These are phyloP conservation scores for Ascocoryne sarcoides DNA, from an alignment of 2,329 filamentous ascomycete genomes.

Conservation along the genomic window DNA sequence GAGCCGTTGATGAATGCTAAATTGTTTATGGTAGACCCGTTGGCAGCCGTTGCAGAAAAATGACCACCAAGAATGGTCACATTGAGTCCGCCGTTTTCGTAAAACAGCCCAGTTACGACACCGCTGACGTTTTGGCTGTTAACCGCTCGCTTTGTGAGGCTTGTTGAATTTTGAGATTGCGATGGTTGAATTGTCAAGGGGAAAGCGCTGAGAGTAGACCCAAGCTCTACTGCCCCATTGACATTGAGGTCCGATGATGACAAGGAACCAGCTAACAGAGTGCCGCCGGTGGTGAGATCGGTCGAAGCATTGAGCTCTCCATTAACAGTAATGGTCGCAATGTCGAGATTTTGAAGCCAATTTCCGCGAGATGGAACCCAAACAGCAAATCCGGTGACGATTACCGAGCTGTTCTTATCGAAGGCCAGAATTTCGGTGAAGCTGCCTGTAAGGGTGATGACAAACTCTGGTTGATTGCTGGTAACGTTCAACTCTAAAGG, in stretches of 20 bases:
- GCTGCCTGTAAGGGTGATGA: conserved; percentile 69
- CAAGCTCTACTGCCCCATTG: conserved; percentile 62
- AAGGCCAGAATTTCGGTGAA: conserved; percentile 69
- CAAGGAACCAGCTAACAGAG: conserved; percentile 77
- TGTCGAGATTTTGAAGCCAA: conserved; percentile 76
- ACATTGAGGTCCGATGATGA: conserved; percentile 65
- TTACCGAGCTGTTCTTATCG: conserved; percentile 48
- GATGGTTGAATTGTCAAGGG: conserved; percentile 46
- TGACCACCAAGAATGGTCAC: conserved; percentile 83
- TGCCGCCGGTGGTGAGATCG: conserved; percentile 48
- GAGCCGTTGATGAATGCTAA: conserved; percentile 73
- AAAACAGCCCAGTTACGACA: conserved; percentile 72
- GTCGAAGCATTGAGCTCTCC: conserved; percentile 67
- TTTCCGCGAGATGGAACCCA: conserved; percentile 82
- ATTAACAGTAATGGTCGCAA: conserved; percentile 54
- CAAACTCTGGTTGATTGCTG: conserved; percentile 55
- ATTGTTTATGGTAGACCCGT: conserved; percentile 69
- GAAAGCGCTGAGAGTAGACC: conserved; percentile 42
- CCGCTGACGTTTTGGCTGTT: conserved; percentile 46
- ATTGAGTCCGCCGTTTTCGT: conserved; percentile 61
- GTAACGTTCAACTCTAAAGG: conserved; percentile 74
- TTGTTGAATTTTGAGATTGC: conserved; percentile 19
- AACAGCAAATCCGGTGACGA: conserved; percentile 70
- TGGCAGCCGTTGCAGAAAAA: conserved; percentile 61
- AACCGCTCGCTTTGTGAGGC: background rate